Conservation (phyloP, 2,329 filamentous ascomycete genomes). For the Phyllosticta paracitricarpa region DNA sequence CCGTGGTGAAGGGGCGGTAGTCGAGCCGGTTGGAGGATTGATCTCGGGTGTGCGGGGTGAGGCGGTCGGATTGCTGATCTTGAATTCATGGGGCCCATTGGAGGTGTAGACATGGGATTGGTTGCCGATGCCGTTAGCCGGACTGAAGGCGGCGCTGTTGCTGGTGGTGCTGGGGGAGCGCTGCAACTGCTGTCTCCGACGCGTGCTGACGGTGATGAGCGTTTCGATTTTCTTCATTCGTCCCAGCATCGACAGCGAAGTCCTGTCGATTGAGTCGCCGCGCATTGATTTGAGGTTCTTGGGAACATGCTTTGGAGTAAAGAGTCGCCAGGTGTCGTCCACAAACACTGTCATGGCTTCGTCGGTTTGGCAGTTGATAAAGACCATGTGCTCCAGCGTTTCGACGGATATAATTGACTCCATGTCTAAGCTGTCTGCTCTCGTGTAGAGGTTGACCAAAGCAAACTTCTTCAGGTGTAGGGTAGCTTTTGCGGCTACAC, state of each 20-base stretch:
- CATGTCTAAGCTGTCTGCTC: constrained; percentile 40
- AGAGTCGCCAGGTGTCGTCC: constrained; percentile 44
- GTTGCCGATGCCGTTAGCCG: constrained; percentile 9
- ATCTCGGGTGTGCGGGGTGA: constrained; percentile 16
- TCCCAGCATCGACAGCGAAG: constrained; percentile 34
- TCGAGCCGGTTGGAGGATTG: neutral
- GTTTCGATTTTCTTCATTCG: constrained; percentile 37
- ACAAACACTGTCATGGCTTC: constrained; percentile 41
- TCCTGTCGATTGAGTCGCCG: constrained; percentile 38
- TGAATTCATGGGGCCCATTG: neutral
- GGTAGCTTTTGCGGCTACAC: constrained; percentile 36
- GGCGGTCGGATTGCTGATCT: constrained; percentile 15
- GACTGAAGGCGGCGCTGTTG: constrained; percentile 18
- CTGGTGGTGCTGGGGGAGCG: constrained; percentile 21
- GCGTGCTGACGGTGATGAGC: constrained; percentile 42
- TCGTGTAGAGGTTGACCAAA: constrained; percentile 49
- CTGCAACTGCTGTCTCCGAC: constrained; percentile 14
- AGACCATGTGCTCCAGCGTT: constrained; percentile 38
- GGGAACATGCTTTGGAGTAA: constrained; percentile 17
- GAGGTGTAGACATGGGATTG: neutral
- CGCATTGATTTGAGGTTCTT: constrained; percentile 38
- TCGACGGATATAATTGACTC: constrained; percentile 33
- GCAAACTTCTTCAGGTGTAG: constrained; percentile 42
- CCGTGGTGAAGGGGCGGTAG: neutral
- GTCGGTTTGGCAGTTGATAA: constrained; percentile 36